A percentile compares a stretch with the other conserved stretches of the same genome.
Evolutionary conservation across 257 asterid genomes (phyloP).

Genomic region (Cordia subcordata): DNA sequence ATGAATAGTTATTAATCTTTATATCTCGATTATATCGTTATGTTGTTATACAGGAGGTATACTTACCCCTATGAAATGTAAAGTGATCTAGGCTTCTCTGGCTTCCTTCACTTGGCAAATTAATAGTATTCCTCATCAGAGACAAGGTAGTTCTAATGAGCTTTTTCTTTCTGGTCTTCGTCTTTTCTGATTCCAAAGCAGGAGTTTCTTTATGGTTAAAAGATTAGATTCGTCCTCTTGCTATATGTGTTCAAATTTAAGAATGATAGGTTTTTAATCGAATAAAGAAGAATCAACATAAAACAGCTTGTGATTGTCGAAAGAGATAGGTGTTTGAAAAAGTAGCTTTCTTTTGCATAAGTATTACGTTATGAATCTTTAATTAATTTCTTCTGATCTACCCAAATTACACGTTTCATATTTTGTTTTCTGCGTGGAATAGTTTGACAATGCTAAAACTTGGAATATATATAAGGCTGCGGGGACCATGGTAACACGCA

Average conservation of each 20-base stretch:
- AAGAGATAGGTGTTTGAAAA: background rate
- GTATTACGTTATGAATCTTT: slow-evolving; percentile 1
- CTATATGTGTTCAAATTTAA: background rate
- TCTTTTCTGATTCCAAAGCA: slow-evolving; percentile 29
- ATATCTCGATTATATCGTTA: no score
- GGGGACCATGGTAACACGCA: no score
- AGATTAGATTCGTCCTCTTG: slow-evolving; percentile 25
- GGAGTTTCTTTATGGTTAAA: slow-evolving; percentile 22
- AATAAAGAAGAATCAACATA: background rate
- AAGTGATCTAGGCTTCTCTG: background rate
- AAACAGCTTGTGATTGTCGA: background rate
- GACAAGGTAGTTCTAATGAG: slow-evolving; percentile 14
- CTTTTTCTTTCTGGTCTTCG: slow-evolving; percentile 2
- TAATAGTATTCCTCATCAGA: slow-evolving; percentile 19
- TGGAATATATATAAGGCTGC: no score
- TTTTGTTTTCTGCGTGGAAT: no score
- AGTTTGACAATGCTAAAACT: no score
- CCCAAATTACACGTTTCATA: no score
- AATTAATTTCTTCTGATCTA: no score
- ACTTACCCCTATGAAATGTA: slow-evolving; percentile 10
- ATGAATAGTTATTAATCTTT: no score
- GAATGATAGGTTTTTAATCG: background rate
- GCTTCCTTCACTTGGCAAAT: slow-evolving; percentile 8
- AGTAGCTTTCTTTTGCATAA: background rate
- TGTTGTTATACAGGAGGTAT: no score